Evolutionary conservation across 768 basidiomycete species (phyloP), one percentile per base, ranked within the genome.

Genomic region (Pholiota molesta): DNA sequence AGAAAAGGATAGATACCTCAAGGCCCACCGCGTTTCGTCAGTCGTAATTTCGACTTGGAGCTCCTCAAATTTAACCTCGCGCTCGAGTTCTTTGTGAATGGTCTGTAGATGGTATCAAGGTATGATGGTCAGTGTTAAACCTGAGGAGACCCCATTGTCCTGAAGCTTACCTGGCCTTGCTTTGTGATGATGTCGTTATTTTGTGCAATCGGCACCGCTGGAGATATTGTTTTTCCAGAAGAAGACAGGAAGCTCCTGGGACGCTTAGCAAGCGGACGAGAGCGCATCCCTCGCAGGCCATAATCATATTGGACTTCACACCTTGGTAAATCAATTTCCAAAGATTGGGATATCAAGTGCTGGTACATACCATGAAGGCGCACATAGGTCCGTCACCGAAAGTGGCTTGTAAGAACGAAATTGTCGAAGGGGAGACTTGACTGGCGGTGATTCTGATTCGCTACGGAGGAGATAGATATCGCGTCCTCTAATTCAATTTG

Each of bases 291-390:
- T 31, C 84, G 83, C 42, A 92, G 76, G 2, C 89, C 84, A 68
- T 93, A 93, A 65, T 93, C 90, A 70, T 84, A 86, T 70, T 92
- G 90, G 6, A 91, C 81, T 69, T 92, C 91, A 68, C 91, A 93
- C 91, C 91, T 92, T 67, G 0, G 17, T 14, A 61, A 11, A 28
- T 64, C 29, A 63, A 29, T 33, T n/a, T 28, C 40, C 16, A n/a
- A 49, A 17, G 19, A 16, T 8, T 5, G 42, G 53, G 2, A 40
- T 11, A 29, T 26, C 6, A 54, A 37, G 21, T 23, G 16, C 4
- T 26, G 58, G 23, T 33, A 72, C 79, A 60, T 72, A 88, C 90
- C 89, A 92, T 3, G 84, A 72, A 9, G 86, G 86, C 13, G 81
- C 75, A 28, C 83, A 79, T 14, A 91, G 72, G 70, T 91, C 89